Evolutionary conservation across 2,329 filamentous ascomycete species (phyloP), one percentile per base, ranked within the genome.

Genomic region (Cercospora canescens): DNA sequence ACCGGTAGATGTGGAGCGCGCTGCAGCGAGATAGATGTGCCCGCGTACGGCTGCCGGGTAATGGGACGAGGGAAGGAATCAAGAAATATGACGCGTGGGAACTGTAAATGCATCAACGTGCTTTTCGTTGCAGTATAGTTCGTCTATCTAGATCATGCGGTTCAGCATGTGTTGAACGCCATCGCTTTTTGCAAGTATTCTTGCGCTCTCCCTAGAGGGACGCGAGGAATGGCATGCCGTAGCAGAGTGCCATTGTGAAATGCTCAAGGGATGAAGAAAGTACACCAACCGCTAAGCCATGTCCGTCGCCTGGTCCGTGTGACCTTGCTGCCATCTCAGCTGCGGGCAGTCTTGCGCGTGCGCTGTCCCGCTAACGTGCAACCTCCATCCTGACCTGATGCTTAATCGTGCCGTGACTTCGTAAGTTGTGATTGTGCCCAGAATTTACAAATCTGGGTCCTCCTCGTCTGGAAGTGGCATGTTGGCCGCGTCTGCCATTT

Each of bases 381-480:
- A 59, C 60, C 62, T 67, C 62, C 65, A 60, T 66, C 59, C 37
- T 24, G 59, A 61, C 61, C 58, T 59, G 55, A 62, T 62, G 37
- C 48, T 48, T 69, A 64, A 66, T 66, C 66, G 68, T 62, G 63
- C 69, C 69, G 60, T 71, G 65, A 65, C 59, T 63, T 70, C 65
- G 66, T 70, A 62, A 69, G 59, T 62, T 64, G 56, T 69, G 28
- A 24, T 45, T 57, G 39, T 56, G 21, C 58, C 39, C 65, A 45
- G 54, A 64, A 60, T 81, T 76, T 84, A 84, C 80, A 85, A 81
- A 74, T 85, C 83, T 72, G 92, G 89, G 75, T 97, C 94, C 73
- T 96, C 92, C 87, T 98, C 95, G 78, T 93, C 94, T 73, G 95
- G 95, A 76, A 99, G 92, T 77, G 95, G 93, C 88, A 91, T 88